Conservation (phyloP, 2,329 filamentous ascomycete genomes). For the Colletotrichum spaethianum region DNA sequence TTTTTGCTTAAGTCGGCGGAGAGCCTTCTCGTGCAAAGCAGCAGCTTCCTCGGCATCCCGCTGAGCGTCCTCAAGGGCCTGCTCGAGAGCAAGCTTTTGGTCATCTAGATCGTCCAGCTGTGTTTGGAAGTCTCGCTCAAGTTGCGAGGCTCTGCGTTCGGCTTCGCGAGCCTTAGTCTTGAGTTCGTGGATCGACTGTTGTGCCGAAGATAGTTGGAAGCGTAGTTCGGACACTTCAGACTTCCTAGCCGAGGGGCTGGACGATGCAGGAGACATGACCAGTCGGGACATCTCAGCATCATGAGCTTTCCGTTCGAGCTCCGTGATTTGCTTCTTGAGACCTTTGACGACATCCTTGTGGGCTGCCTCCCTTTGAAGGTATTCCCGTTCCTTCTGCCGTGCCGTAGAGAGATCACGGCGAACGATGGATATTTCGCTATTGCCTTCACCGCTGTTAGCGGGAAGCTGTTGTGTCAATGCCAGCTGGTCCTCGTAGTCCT, state of each 20-base stretch:
- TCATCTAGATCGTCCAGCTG: constrained; percentile 72
- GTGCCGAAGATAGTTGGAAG: constrained; percentile 71
- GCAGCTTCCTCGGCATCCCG: constrained; percentile 64
- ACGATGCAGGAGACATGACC: constrained; percentile 60
- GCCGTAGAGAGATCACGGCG: constrained; percentile 74
- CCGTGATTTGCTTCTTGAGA: constrained; percentile 75
- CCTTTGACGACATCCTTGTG: constrained; percentile 74
- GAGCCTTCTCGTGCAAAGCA: constrained; percentile 58
- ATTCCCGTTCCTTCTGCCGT: constrained; percentile 76
- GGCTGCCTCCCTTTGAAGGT: constrained; percentile 74
- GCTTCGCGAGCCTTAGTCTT: constrained; percentile 65
- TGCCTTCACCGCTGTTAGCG: constrained; percentile 56
- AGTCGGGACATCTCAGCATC: constrained; percentile 72
- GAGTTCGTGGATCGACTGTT: constrained; percentile 71
- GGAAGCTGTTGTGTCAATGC: constrained; percentile 51
- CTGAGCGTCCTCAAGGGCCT: constrained; percentile 70
- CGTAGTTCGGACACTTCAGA: constrained; percentile 72
- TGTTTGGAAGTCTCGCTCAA: constrained; percentile 63
- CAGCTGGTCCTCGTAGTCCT: constrained; percentile 65
- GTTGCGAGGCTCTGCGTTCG: constrained; percentile 60
- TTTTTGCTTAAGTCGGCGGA: constrained; percentile 62
- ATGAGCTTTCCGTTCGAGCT: constrained; percentile 78
- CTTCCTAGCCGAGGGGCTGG: constrained; percentile 66
- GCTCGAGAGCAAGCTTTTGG: constrained; percentile 70
- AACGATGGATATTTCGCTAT: constrained; percentile 71